Evolutionary conservation across 1,139 yeast genomes (phyloP).

Genomic region (Saccharomyces hybrid): DNA sequence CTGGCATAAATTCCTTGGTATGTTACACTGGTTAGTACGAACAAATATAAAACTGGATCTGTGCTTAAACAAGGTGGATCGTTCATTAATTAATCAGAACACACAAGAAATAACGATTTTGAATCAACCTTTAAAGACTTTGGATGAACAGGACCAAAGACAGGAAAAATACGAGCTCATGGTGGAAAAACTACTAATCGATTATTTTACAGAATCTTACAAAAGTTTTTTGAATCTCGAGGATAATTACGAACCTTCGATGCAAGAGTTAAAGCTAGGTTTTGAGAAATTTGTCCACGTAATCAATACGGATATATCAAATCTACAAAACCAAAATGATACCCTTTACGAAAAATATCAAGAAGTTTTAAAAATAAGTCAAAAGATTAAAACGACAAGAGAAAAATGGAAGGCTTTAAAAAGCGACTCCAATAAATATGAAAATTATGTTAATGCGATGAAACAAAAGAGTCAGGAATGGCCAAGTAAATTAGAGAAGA

Average conservation of each 20-base stretch:
- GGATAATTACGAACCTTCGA: slow-evolving; percentile 52
- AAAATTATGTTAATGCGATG: slow-evolving; percentile 63
- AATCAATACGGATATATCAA: slow-evolving; percentile 39
- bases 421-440: slow-evolving; percentile 63
- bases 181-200: slow-evolving; percentile 55
- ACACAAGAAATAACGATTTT: slow-evolving; percentile 29
- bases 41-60: slow-evolving; percentile 44
- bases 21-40: slow-evolving; percentile 72
- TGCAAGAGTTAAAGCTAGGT: slow-evolving; percentile 25
- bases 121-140: slow-evolving; percentile 40
- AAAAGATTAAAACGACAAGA: slow-evolving; percentile 41
- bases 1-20: slow-evolving; percentile 80
- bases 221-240: slow-evolving; percentile 55
- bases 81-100: slow-evolving; percentile 21
- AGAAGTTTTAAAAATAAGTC: slow-evolving; percentile 34
- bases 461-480: slow-evolving; percentile 31
- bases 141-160: slow-evolving; percentile 34
- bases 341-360: slow-evolving; percentile 31
- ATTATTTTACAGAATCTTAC: slow-evolving; percentile 62
- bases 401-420: slow-evolving; percentile 59
- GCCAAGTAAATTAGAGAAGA: no score
- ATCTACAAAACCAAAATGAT: slow-evolving; percentile 37
- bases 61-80: slow-evolving; percentile 26
- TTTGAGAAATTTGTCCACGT: slow-evolving; percentile 42
- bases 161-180: slow-evolving; percentile 33